phyloP scores from a whole-genome alignment of 257 asterid species.

The Petunia secreta region DNA sequence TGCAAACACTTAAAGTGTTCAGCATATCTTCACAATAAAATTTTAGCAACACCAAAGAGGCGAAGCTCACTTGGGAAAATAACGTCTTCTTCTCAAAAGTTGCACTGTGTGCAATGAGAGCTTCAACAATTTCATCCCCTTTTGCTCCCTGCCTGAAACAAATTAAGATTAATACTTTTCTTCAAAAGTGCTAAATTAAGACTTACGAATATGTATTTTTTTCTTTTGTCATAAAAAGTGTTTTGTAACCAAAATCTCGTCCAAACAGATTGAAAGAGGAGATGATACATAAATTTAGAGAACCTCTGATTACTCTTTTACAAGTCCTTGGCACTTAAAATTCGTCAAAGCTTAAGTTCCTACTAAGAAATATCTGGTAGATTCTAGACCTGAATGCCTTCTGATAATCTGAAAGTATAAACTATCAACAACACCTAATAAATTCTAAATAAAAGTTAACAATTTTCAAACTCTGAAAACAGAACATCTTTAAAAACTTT shows the following conservation, averaged over 20 bases:
- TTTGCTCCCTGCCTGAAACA: conserved; percentile 73
- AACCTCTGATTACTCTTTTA: neutral
- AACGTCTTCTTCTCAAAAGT: conserved; percentile 94
- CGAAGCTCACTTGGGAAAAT: conserved; percentile 74
- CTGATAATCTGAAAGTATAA: neutral
- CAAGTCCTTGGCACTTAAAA: too few species aligned
- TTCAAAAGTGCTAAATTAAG: conserved; percentile 9
- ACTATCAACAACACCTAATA: neutral
- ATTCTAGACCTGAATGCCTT: neutral
- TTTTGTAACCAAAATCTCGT: conserved; percentile 11
- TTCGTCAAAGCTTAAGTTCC: too few species aligned
- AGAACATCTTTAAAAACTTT: neutral
- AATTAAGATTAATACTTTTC: conserved; percentile 21
- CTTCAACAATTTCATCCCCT: conserved; percentile 86
- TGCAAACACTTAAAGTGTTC: conserved; percentile 41
- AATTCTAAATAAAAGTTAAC: neutral
- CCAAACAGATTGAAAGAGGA: neutral
- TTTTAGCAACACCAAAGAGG: neutral
- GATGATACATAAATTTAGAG: neutral
- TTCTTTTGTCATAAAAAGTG: neutral
- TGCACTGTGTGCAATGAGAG: conserved; percentile 88
- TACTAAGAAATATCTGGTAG: neutral
- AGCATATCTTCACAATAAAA: conserved; percentile 28
- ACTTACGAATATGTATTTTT: neutral
- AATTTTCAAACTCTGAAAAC: neutral